Evolutionary conservation across 2,329 filamentous ascomycete genomes (phyloP).

Genomic region (Rosellinia necatrix): DNA sequence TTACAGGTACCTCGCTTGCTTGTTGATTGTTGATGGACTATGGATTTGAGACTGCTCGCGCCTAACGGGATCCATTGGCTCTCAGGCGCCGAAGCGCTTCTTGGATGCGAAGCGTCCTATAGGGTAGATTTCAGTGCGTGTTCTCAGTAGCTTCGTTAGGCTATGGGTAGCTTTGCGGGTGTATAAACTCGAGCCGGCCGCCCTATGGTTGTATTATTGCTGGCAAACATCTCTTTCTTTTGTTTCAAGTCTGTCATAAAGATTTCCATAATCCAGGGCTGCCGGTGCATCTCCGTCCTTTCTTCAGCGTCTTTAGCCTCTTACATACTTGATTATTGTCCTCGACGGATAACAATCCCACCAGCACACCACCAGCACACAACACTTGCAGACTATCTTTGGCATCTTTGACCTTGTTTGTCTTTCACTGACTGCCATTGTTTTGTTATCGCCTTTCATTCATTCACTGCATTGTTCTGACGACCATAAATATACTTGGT

Average conservation of each 20-base stretch:
- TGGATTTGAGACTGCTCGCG: slow-evolving; percentile 34
- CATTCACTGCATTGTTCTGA: slow-evolving; percentile 24
- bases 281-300: slow-evolving; percentile 26
- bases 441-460: slow-evolving; percentile 29
- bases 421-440: slow-evolving; percentile 24
- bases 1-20: slow-evolving; percentile 22
- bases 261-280: slow-evolving; percentile 30
- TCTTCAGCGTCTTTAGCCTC: slow-evolving; percentile 35
- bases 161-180: not conserved
- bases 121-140: not conserved
- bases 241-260: slow-evolving; percentile 21
- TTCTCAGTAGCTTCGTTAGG: no score
- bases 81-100: slow-evolving; percentile 25
- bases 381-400: not conserved
- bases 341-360: slow-evolving; percentile 36
- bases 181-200: slow-evolving; percentile 19
- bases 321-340: slow-evolving; percentile 25
- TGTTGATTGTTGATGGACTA: slow-evolving; percentile 31
- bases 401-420: slow-evolving; percentile 10
- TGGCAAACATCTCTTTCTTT: slow-evolving; percentile 22
- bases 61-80: slow-evolving; percentile 36
- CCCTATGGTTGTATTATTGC: slow-evolving; percentile 16
- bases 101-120: slow-evolving; percentile 35
- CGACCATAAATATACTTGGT: slow-evolving; percentile 34
- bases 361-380: slow-evolving; percentile 5